Evolutionary conservation across 2,329 filamentous ascomycete genomes (phyloP), one percentile per base, ranked within the genome.

Genomic region (Dichotomopilus funicola): DNA sequence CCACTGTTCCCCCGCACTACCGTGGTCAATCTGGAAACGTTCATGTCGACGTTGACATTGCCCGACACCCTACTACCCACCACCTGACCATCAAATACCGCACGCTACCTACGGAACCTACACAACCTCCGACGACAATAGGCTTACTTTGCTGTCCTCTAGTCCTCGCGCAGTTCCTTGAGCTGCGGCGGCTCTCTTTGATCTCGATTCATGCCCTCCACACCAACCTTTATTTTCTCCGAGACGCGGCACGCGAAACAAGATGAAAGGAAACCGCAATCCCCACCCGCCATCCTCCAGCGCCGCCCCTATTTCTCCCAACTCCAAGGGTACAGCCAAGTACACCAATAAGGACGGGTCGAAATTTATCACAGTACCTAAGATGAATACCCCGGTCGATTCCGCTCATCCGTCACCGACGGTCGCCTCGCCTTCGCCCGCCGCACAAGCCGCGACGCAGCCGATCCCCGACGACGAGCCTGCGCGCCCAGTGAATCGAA

Each of bases 311-410:
- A 69, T 75, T 61, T 81, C 80, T 57, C 77, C 81, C 51, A 74
- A 73, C 57, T 72, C 73, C 49, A 79, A 77, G 67, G 64, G 70
- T 55, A 81, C 78, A 13, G 77, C 82, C 34, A 85, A 83, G 65
- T 85, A 85, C 67, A 82, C 78, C 58, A 86, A 85, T 66, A 85
- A 85, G 68, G 82, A 87, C 73, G 83, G 83, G 57, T 85, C 82
- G 59, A 86, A 86, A 72, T 83, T 83, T 69, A 85, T 86, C 67
- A 85, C 80, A 44, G 78, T 85, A 11, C 81, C 82, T 35, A 85
- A 85, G 68, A 71, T 72, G 52, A 73, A 72, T 38, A 71, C 72
- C 50, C 77, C 70, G 52, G 70, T 77, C 61, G 78, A 82, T 55
- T 75, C 78, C 13, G 77, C 79, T 45, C 77, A 79, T 61, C 76